Conservation (phyloP, 108 stramenopile genomes). For the Chaetoceros tenuissimus region DNA sequence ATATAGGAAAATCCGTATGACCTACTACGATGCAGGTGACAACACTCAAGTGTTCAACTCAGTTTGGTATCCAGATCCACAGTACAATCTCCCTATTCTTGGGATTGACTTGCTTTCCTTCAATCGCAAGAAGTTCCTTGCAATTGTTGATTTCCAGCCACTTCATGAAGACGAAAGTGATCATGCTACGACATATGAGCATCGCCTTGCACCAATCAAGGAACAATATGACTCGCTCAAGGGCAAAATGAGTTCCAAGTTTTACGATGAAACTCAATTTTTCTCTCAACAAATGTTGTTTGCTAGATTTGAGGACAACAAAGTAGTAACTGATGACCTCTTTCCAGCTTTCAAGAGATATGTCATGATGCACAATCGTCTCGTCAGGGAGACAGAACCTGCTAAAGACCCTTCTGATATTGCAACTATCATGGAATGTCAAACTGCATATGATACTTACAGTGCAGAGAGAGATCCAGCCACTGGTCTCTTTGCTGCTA, state of each 20-base stretch:
- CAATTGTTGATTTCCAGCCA: conserved; percentile 93
- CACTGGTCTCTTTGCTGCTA: conserved; percentile 85
- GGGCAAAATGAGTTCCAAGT: conserved; percentile 83
- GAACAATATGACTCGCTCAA: conserved; percentile 75
- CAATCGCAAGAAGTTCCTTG: conserved; percentile 85
- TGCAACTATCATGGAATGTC: conserved; percentile 47
- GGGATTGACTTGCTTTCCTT: conserved; percentile 90
- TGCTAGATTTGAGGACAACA: conserved; percentile 79
- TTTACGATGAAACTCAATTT: conserved; percentile 91
- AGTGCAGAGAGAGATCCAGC: conserved; percentile 92
- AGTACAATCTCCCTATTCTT: conserved; percentile 88
- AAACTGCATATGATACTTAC: conserved; percentile 90
- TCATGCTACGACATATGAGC: conserved; percentile 54
- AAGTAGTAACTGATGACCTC: conserved; percentile 53
- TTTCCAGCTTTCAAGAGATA: conserved; percentile 85
- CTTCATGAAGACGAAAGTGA: conserved; percentile 68
- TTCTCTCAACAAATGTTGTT: conserved; percentile 92
- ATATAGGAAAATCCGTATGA: conserved; percentile 88
- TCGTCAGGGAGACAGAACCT: conserved; percentile 27
- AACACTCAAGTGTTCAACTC: conserved; percentile 93
- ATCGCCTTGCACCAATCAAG: conserved; percentile 76
- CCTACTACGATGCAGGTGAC: conserved; percentile 94
- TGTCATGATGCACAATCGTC: conserved; percentile 56
- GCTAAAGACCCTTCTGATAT: conserved; percentile 4
- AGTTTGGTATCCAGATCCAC: conserved; percentile 84